Evolutionary conservation across 345 rosid genomes (phyloP), one percentile per base, ranked within the genome.

Genomic region (Ceriops tagal): DNA sequence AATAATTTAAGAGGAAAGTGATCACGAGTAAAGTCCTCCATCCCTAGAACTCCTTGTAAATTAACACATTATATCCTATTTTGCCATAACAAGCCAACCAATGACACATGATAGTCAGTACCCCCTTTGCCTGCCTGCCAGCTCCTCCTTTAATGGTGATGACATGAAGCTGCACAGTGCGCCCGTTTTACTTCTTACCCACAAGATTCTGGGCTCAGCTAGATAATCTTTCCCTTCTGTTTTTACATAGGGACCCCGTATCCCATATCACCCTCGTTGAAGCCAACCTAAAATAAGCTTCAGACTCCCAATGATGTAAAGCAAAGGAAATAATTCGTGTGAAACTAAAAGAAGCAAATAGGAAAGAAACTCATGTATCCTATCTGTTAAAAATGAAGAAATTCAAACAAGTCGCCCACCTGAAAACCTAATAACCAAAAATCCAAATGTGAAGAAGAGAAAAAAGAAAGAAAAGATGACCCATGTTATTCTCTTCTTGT

Each of bases 311-410:
- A 7, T 8, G 3, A 37, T 26, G 20, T 8, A n/a, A 32, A 56
- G 18, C 19, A 9, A 34, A 27, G 28, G 20, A 1, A 53, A 52
- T 43, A 53, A 37, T 27, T 28, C 9, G 31, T 37, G 32, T 32
- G 22, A 20, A 27, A 51, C 4, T 49, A 11, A 62, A 71, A 47
- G 13, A 15, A 61, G 21, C 49, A 43, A 13, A 43, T 43, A 43
- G 49, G 49, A 60, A 46, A 70, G n/a, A 35, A 47, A 46, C 49
- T 37, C 58, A 62, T 47, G 52, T 65, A 78, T 64, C 71, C 71
- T 64, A 68, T 73, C 68, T 70, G 85, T 78, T 76, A 78, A 68
- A 71, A 37, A 66, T 70, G 58, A 70, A 72, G 71, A 81, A 55
- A 71, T 74, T 62, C 62, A 58, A 76, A 71, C 71, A 59, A 71